Percentiles rank a stretch among this genome's conserved stretches.
phyloP scores from a whole-genome alignment of 176 grass and related monocot genomes.

The Aegilops longissima region DNA sequence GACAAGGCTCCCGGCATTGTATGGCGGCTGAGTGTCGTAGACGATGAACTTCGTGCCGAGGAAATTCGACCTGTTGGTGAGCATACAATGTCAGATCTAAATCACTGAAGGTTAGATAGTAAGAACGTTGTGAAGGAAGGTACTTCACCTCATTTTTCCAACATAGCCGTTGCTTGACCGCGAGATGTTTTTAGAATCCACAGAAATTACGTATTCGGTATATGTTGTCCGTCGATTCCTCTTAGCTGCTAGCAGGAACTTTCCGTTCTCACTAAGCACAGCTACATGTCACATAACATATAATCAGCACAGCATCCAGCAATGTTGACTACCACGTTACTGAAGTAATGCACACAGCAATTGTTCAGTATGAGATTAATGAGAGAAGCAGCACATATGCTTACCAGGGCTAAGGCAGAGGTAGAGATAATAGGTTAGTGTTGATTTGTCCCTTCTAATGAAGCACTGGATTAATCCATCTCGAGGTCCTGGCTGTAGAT shows the following conservation, averaged over 20 bases:
- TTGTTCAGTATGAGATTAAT: slow-evolving; percentile 16
- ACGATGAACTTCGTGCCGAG: slow-evolving; percentile 78
- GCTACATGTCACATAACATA: slow-evolving; percentile 46
- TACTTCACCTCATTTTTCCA: slow-evolving; percentile 82
- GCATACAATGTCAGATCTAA: slow-evolving; percentile 27
- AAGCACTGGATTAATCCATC: slow-evolving; percentile 80
- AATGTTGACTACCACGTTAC: not conserved
- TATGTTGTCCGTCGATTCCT: slow-evolving; percentile 68
- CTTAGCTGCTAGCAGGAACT: slow-evolving; percentile 85
- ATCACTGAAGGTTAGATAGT: slow-evolving; percentile 7
- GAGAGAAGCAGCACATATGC: slow-evolving; percentile 6
- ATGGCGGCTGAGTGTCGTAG: slow-evolving; percentile 60
- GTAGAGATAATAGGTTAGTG: slow-evolving; percentile 76
- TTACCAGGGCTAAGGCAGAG: slow-evolving; percentile 85
- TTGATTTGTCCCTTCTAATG: slow-evolving; percentile 82
- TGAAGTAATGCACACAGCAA: not conserved
- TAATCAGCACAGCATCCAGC: slow-evolving; percentile 1
- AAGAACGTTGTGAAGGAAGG: slow-evolving; percentile 10
- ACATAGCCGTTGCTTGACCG: slow-evolving; percentile 73
- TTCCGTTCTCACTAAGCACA: slow-evolving; percentile 76
- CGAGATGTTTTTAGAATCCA: slow-evolving; percentile 74
- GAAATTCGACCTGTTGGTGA: slow-evolving; percentile 80
- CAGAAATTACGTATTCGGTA: slow-evolving; percentile 86
- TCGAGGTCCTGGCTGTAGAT: slow-evolving; percentile 72
- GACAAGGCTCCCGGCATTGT: slow-evolving; percentile 45